Evolutionary conservation across 352 stramenopile genomes (phyloP), one percentile per base, ranked within the genome.

Genomic region (Elongisporangium senticosum): DNA sequence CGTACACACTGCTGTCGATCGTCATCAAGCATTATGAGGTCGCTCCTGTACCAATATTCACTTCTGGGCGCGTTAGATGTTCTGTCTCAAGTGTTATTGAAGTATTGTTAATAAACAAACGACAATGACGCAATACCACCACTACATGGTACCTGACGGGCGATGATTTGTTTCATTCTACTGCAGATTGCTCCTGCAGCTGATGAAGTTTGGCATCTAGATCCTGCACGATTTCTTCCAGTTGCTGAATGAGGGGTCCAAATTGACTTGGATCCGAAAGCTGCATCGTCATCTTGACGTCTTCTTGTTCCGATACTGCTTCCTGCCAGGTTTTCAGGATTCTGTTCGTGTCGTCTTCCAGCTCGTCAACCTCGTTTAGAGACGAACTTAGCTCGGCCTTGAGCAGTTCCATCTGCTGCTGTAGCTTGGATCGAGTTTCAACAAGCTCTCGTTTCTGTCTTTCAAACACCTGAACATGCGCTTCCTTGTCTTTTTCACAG

Each of bases 251-350:
- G 13, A 64, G 43, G 0, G 50, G 17, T 33, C 59, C 56, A 10
- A 85, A 47, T 24, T 82, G 75, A 15, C 68, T 75, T 48, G 69
- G 74, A 10, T 77, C 77, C 11, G 77, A 75, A 2, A 92, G 66
- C 24, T 74, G 61, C 55, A 90, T 63, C 15, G 80, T 92, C 67
- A 84, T 90, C 60, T 90, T 76, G 0, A 83, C 82, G 53, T 92
- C 79, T 49, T 90, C 68, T n/a, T 71, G 68, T 49, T 88, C 79
- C 22, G 64, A 56, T 15, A 59, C 53, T 0, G 82, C 76, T 2
- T 57, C 52, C 8, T 71, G 65, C 76, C 77, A 90, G 17, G 66
- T 69, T 10, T 58, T 59, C 6, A 37, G 17, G 1, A 92, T 56
- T 10, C 51, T 58, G 15, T 61, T 59, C 37, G 66, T 61, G 8